Base-by-base conservation (phyloP, 768 basidiomycete species). In the Crucibulum laeve region DNA sequence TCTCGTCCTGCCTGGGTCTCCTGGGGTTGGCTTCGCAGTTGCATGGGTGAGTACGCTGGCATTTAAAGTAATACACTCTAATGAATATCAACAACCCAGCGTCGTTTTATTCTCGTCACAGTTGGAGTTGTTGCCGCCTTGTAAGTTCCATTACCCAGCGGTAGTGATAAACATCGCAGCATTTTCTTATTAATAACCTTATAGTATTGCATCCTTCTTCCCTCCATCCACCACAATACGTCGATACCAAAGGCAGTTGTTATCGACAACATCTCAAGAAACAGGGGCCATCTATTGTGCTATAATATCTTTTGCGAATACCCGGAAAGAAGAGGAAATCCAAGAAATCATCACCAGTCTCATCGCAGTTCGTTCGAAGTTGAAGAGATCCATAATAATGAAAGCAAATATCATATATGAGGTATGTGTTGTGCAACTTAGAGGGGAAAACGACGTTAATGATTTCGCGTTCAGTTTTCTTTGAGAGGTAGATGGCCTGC, bases 211-310 rank as follows among this genome's bases (percentile, higher is more conserved):
- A 51, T 89, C 79, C 6, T 80, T 79, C 67, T 65, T 82, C 15
- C 87, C 79, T n/a, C 85, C 81, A n/a, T 75, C 82, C 0, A 85
- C 77, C 1, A 87, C 89, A 0, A 80, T 89, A 26, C 79, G 89
- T 4, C 63, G 64, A 6, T 91, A 90, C 50, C 82, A 90, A 49
- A 80, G 91, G 3, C 68, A 72, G 5, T 73, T 82, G 1, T 69
- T 92, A 47, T 73, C 89, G 0, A 87, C 83, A 1, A 82, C 82
- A 0, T 72, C 80, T 24, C 63, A 72, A 0, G 81, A 90, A 52
- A 61, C 89, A 4, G 90, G 88, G 1, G 65, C 74, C 0, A 70
- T 86, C 7, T 85, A 91, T 45, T 93, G 91, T 56, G 74, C 82
- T 1, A 77, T 91, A 22, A 64, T 94, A 2, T 86, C 85, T 0